Evolutionary conservation across 1,284 basidiomycete genomes (phyloP).

Genomic region (Marasmius sp.): DNA sequence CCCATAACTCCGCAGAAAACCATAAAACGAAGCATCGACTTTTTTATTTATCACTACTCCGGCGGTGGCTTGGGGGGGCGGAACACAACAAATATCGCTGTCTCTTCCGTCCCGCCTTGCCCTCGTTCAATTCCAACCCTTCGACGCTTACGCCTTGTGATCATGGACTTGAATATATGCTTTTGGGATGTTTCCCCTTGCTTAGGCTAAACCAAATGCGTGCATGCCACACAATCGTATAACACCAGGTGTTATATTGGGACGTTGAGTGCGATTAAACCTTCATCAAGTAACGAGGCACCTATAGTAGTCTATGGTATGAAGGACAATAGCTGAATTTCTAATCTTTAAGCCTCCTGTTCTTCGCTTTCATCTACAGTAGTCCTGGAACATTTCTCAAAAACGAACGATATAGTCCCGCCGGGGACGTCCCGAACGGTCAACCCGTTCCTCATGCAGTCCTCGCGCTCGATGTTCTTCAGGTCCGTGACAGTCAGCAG

Average conservation of each 20-base stretch:
- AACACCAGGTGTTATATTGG: no score
- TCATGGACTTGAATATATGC: no score
- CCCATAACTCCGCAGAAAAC: not conserved
- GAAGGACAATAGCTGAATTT: not conserved
- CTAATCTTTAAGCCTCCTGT: not conserved
- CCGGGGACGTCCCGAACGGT: conserved; percentile 53
- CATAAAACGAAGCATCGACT: not conserved
- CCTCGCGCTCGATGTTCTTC: conserved; percentile 39
- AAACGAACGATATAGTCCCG: conserved; percentile 70
- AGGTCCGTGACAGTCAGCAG: conserved; percentile 45
- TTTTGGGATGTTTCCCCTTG: no score
- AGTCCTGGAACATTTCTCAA: conserved; percentile 51
- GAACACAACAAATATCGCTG: not conserved
- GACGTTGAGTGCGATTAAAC: no score
- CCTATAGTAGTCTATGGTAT: no score
- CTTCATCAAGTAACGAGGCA: no score
- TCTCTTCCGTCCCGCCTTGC: not conserved
- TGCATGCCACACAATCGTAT: no score
- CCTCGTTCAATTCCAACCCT: not conserved
- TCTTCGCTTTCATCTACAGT: conserved; percentile 10
- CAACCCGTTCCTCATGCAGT: conserved; percentile 22
- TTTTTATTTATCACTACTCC: not conserved
- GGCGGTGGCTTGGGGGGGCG: conserved; percentile 15
- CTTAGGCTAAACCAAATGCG: no score
- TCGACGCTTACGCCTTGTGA: no score